Evolutionary conservation across 768 basidiomycete species (phyloP), one percentile per base, ranked within the genome.

Genomic region (Epithele typhae): DNA sequence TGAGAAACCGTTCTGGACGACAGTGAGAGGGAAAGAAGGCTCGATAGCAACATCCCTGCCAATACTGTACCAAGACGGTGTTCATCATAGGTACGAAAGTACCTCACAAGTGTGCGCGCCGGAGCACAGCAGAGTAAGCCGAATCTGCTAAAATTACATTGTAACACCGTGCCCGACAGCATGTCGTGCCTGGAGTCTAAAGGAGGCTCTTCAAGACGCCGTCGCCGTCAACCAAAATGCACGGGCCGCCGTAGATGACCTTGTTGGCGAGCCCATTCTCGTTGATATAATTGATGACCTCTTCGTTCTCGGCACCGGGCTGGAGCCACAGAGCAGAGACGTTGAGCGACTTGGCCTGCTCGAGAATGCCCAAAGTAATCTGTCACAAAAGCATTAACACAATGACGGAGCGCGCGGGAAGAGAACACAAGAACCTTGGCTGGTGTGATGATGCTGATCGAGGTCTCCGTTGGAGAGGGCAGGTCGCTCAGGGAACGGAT

Each of bases 271-370:
- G 64, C 4, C 71, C 76, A 41, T 84, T 81, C 48, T 81, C 76
- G 33, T 77, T 73, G 61, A 93, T 81, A 56, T 77, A 93, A 14
- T 70, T 58, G 14, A 71, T 64, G 38, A 92, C 88, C 3, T 66
- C 65, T 14, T 70, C 74, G 56, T 90, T 83, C 53, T 85, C 82
- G 6, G 91, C 88, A 18, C 91, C 91, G 6, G 92, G 92, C 62
- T 95, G 92, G 24, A 94, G 76, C 92, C 92, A 95, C 36, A 92
- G 72, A 3, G 82, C 75, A 5, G 82, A 84, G n/a, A 89, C 64
- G n/a, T 65, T 64, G n/a, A 80, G 75, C n/a, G 73, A 72, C 62
- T 82, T 82, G 7, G 83, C 85, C 48, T 81, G 73, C 60, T 83
- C 68, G 56, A 92, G 65, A 44, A 90, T 53, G 19, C 68, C 69